Base-by-base conservation (phyloP, 1,284 basidiomycete genomes). In the Cystobasidium sp. region DNA sequence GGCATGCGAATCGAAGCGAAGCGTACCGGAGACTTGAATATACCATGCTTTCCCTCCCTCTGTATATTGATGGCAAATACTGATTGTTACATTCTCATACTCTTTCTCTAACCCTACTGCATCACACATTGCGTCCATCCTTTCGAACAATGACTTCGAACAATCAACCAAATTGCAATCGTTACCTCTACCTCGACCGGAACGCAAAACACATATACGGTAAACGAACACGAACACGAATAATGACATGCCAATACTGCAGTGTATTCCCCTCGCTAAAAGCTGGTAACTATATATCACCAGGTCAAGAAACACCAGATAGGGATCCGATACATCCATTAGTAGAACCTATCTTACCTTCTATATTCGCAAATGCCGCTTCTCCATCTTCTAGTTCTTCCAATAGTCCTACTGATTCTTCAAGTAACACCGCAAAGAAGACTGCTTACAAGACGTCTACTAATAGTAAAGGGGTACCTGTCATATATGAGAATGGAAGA, bases 261-360 rank as follows among this genome's bases (percentile, higher is more conserved):
- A 73, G 70, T 44, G 70, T 73, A 1, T 73, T 73, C 31, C 70
- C 70, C 6, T 73, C 70, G 6, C 44, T 73, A 24, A 73, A 73
- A 73, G 70, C 70, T 22, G 70, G 70, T n/a, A 65, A 73, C 43
- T 73, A 73, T 44, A 43, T 73, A 37, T 62, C 56, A 44, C 70
- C 70, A 49, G 70, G 56, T 22, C 56, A 61, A 56, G 70, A 73
- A 51, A 65, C 63, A 20, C 62, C 61, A 59, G 70, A 73, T 53
- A 55, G 52, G 49, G 70, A 73, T 47, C 62, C 56, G 39, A 56
- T 56, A 43, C 56, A 59, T 62, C 44, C 63, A 22, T 39, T 66
- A 24, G 22, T 66, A 14, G 70, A 73, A 44, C 70, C 70, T 43
- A 65, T 73, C 6, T 46, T 73, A n/a, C 70, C 70, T 10, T 51